Base-by-base conservation (phyloP, 352 stramenopile genomes). In the Globisporangium acanthophoron region DNA sequence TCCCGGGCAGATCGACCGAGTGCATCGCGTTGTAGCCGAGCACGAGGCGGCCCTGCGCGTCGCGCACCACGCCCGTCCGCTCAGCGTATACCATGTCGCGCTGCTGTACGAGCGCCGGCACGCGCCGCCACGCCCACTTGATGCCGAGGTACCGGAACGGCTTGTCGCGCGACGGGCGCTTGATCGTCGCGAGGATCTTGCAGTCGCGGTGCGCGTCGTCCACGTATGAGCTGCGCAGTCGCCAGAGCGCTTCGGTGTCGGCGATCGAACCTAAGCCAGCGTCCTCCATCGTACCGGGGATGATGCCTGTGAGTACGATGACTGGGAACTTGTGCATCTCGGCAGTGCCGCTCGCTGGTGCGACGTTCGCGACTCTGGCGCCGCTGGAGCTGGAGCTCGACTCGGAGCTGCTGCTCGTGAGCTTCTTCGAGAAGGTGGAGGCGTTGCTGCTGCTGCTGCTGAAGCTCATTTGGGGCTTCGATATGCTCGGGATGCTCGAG, bases 11-110 rank as follows among this genome's bases (percentile, higher is more conserved):
- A 37, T 73, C 65, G 27, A 75, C 62, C 15, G 67, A 75, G 40
- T 80, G 69, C 44, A 74, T 69, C 21, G 80, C 54, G 27, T 63
- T 69, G 59, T 83, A 80, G 44, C 75, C 74, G 15, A 77, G 56
- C 6, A 44, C 21, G 16, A 45, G 56, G 20, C 74, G 61, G 9
- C 69, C 70, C 27, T 60, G 18, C 18, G 60, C 67, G 41, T 78
- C 66, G 31, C 71, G 59, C 11, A 65, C 60, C 58, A 77, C 69
- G 33, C 74, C 74, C 33, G 67, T 74, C 1, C 66, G 70, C 49
- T 83, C 74, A 8, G 74, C 16, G 31, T 76, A 71, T 37, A 80
- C 35, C 44, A 67, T 47, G 18, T 70, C 48, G 27, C 56, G 31
- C 41, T 40, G 60, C n/a, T 62, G 29, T 16, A 60, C 29, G 12